Evolutionary conservation across 2,329 filamentous ascomycete genomes (phyloP), one percentile per base, ranked within the genome.

Genomic region (Beauveria bassiana): DNA sequence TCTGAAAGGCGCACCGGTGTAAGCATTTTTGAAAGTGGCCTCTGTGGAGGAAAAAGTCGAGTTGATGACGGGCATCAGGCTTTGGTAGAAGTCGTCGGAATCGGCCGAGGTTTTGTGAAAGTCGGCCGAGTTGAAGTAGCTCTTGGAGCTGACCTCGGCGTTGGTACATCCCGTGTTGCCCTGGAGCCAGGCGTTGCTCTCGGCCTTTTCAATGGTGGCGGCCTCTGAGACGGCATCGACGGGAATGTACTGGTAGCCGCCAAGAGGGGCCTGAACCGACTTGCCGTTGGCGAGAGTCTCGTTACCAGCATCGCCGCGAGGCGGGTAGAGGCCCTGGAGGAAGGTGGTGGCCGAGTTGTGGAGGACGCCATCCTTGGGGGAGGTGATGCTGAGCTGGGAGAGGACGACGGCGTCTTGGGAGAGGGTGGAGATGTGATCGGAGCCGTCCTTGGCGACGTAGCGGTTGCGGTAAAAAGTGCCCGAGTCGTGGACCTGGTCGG

Each of bases 241-340:
- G 20, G 90, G 89, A 66, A 96, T 88, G 64, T 95, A 84, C 74
- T 97, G 93, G 72, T 92, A 96, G 28, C 92, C 92, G 64, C 84
- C 79, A 69, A 96, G 76, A 0, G 93, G 91, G 1, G 86, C 78
- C 62, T 85, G 76, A 14, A 93, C 78, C 4, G 75, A 77, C 24
- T 83, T 83, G 55, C 88, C 88, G 73, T 96, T 92, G 68, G 84
- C 84, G 46, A 96, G 82, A 2, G 78, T 85, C 74, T 90, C 81
- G 42, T 79, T 70, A 16, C 71, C 65, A 61, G 85, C 85, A 1
- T 87, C 84, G 1, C 60, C 60, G 22, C 51, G 60, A 40, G 93
- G 91, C 10, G 93, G 93, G 71, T 96, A 97, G 22, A 97, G 80
- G 34, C 86, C 91, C 76, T 96, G 93, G 34, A 93, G 76, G 77